A percentile compares a stretch with the other conserved stretches of the same genome.
Evolutionary conservation across 2,329 filamentous ascomycete species (phyloP).

Genomic region (Phoma sp.): DNA sequence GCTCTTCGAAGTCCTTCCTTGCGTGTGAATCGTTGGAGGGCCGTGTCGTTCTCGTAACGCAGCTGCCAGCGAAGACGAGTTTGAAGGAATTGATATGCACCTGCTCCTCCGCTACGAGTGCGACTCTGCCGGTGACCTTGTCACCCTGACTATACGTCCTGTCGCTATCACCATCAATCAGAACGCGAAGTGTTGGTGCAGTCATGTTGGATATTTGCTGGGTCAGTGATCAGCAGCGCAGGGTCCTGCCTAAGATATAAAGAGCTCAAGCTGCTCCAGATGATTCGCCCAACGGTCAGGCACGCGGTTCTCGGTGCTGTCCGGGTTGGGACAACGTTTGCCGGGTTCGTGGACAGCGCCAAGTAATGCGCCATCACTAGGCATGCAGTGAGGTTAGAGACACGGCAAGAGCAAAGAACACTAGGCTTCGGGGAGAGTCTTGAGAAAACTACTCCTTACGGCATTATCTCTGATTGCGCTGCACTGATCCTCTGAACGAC

Average conservation of each 20-base stretch:
- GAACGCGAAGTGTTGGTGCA: conserved; percentile 34
- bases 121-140: conserved; percentile 42
- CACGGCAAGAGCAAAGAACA: conserved; percentile 29
- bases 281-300: conserved; percentile 29
- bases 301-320: conserved; percentile 37
- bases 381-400: conserved; percentile 33
- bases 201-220: conserved; percentile 31
- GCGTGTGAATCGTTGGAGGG: conserved; percentile 23
- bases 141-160: conserved; percentile 41
- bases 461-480: not conserved
- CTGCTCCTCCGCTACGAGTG: conserved; percentile 36
- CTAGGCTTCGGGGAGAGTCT: conserved; percentile 27
- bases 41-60: conserved; percentile 42
- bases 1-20: conserved; percentile 37
- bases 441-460: conserved; percentile 2
- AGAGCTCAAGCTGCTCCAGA: not conserved
- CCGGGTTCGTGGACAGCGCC: conserved; percentile 33
- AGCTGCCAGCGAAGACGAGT: conserved; percentile 40
- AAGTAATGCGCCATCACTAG: conserved; percentile 38
- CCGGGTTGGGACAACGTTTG: conserved; percentile 39
- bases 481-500: not conserved
- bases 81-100: conserved; percentile 37
- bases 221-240: conserved; percentile 31
- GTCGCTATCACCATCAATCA: conserved; percentile 40
- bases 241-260: conserved; percentile 37